phyloP scores from a whole-genome alignment of 768 basidiomycete species.

The Lanmaoa rubissima region DNA sequence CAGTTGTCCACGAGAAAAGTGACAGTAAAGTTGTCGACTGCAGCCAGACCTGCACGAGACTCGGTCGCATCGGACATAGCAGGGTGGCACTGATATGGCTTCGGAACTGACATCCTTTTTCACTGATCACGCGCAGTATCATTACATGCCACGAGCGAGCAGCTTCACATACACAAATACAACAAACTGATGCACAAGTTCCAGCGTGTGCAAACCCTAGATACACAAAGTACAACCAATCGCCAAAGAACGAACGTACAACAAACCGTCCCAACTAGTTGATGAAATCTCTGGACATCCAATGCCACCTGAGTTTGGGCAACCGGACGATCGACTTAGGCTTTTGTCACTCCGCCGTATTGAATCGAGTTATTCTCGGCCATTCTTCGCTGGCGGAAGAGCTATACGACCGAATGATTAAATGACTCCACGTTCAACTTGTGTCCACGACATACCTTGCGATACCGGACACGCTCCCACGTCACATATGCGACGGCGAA shows the following conservation, averaged over 20 bases:
- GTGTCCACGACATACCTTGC: constrained; percentile 52
- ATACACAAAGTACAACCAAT: background rate
- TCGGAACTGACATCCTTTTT: background rate
- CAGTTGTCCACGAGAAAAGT: constrained; percentile 75
- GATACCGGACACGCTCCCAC: constrained; percentile 83
- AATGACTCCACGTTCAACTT: background rate
- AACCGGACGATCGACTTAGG: constrained; percentile 13
- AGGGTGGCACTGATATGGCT: background rate
- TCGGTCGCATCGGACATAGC: constrained; percentile 11
- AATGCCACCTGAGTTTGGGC: background rate
- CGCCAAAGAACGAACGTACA: constrained; percentile 6
- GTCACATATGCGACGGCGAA: constrained; percentile 82
- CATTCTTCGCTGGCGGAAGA: constrained; percentile 72
- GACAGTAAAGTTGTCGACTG: constrained; percentile 43
- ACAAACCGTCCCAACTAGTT: background rate
- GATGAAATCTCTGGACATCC: background rate
- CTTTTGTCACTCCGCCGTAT: constrained; percentile 50
- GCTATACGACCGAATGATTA: constrained; percentile 37
- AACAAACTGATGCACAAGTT: background rate
- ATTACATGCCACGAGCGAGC: background rate
- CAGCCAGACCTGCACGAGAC: constrained; percentile 20
- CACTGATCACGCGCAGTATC: background rate
- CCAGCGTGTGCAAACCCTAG: constrained; percentile 1
- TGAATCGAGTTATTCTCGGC: constrained; percentile 62
- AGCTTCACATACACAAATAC: background rate